phyloP scores from a whole-genome alignment of 1,284 basidiomycete genomes.

The Pseudozyma flocculosa region DNA sequence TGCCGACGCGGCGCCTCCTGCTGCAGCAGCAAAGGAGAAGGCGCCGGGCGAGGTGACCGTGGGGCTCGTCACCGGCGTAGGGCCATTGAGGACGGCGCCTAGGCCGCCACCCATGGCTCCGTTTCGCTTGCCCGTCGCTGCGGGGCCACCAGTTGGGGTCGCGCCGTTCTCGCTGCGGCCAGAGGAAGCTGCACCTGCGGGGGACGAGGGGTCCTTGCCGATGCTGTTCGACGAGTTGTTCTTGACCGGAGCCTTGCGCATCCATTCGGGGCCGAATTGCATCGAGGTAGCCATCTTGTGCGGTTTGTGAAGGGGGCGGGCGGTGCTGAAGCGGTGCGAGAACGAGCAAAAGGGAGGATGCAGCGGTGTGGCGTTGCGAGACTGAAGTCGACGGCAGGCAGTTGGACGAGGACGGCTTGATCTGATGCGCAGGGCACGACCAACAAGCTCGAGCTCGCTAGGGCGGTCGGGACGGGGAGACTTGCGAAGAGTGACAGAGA shows the following conservation, averaged over 20 bases:
- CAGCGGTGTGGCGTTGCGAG: no score
- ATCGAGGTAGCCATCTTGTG: constrained; percentile 48
- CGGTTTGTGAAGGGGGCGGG: background rate
- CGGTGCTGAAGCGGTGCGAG: background rate
- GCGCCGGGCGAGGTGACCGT: constrained; percentile 40
- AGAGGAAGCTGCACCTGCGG: constrained; percentile 8
- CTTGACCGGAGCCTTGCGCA: constrained; percentile 45
- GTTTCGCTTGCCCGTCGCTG: constrained; percentile 15
- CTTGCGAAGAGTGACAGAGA: no score
- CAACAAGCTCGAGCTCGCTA: no score
- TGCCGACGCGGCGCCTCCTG: constrained; percentile 22
- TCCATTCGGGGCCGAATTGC: constrained; percentile 56
- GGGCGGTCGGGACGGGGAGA: no score
- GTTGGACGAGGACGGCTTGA: no score
- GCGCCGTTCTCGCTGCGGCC: no score
- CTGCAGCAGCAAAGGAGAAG: constrained; percentile 51
- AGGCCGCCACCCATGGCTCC: constrained; percentile 17
- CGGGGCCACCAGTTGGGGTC: background rate
- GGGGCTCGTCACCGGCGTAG: constrained; percentile 22
- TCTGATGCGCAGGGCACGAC: no score
- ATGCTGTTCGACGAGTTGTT: constrained; percentile 15
- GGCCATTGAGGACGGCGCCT: constrained; percentile 19
- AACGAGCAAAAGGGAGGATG: background rate
- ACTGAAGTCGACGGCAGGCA: no score
- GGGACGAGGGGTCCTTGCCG: constrained; percentile 14